These are phyloP conservation scores for Trametes maxima DNA, from an alignment of 768 basidiomycete genomes.

Conservation along the genomic window DNA sequence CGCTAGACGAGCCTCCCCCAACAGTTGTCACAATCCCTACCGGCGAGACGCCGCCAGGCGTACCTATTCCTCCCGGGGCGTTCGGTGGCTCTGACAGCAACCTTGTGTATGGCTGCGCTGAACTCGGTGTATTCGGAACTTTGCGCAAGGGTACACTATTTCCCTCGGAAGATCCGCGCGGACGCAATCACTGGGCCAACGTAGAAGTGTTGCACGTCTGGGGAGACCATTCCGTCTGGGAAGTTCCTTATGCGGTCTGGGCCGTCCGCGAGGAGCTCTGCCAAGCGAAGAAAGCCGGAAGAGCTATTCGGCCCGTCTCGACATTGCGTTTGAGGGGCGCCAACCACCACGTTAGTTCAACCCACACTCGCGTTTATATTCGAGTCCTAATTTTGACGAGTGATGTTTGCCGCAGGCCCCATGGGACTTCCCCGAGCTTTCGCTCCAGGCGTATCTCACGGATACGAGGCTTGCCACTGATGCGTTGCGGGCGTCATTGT, in stretches of 20 bases:
- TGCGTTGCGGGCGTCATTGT: too few relatives aligned
- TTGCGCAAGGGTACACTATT: background rate
- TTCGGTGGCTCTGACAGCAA: slow-evolving; percentile 5
- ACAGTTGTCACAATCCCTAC: background rate
- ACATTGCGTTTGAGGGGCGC: background rate
- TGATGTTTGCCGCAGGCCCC: background rate
- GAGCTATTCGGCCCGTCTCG: background rate
- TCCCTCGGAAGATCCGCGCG: background rate
- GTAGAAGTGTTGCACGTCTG: slow-evolving; percentile 4
- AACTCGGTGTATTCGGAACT: background rate
- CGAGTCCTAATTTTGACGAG: too few relatives aligned
- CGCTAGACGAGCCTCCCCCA: background rate
- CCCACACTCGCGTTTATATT: too few relatives aligned
- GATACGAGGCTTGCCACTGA: too few relatives aligned
- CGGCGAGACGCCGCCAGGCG: background rate
- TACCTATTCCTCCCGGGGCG: background rate
- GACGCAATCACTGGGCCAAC: background rate
- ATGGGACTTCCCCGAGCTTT: slow-evolving; percentile 1
- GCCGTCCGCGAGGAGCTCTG: background rate
- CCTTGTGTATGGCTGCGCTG: background rate
- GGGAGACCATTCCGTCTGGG: slow-evolving; percentile 12
- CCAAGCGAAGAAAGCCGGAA: background rate
- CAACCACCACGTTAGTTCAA: slow-evolving; percentile 4
- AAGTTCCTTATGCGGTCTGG: background rate
- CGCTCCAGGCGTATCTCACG: background rate